phyloP scores from a whole-genome alignment of 2,329 filamentous ascomycete species.

The Diaporthe velutina region DNA sequence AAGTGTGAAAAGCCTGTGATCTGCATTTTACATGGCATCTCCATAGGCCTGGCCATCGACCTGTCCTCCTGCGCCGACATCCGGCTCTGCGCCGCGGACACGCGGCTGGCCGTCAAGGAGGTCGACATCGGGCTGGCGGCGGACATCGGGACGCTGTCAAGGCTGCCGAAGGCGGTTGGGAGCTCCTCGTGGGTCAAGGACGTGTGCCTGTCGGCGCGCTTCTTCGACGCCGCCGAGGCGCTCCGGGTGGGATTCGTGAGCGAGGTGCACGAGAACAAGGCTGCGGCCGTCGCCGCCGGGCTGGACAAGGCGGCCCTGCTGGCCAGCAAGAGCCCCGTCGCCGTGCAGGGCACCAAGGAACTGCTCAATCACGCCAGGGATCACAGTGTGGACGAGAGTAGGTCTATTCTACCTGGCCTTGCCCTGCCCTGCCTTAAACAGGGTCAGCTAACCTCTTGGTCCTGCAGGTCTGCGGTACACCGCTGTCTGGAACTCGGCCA shows the following conservation, averaged over 20 bases:
- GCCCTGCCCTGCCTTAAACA: background rate
- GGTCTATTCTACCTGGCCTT: conserved; percentile 49
- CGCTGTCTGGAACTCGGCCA: conserved; percentile 86
- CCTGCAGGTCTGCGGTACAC: conserved; percentile 80
- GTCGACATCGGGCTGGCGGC: conserved; percentile 86
- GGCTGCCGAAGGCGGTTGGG: conserved; percentile 80
- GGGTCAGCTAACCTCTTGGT: conserved; percentile 26
- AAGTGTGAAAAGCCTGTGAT: conserved; percentile 94
- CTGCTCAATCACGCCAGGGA: conserved; percentile 86
- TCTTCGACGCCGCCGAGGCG: conserved; percentile 79
- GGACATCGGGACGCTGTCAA: conserved; percentile 81
- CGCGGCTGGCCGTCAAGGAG: conserved; percentile 80
- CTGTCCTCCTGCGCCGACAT: conserved; percentile 78
- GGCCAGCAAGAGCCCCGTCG: conserved; percentile 87
- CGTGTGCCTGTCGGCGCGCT: conserved; percentile 77
- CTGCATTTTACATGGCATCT: conserved; percentile 82
- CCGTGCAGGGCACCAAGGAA: conserved; percentile 89
- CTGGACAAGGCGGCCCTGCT: conserved; percentile 75
- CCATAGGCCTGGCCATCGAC: conserved; percentile 84
- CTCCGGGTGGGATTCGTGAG: conserved; percentile 78
- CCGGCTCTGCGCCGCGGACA: conserved; percentile 71
- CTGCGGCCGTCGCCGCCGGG: conserved; percentile 71
- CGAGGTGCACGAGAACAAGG: conserved; percentile 73
- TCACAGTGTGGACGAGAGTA: conserved; percentile 81
- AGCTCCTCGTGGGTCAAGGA: conserved; percentile 84